Conservation (phyloP, 148 eudicot genomes). For the Limonium bicolor region DNA sequence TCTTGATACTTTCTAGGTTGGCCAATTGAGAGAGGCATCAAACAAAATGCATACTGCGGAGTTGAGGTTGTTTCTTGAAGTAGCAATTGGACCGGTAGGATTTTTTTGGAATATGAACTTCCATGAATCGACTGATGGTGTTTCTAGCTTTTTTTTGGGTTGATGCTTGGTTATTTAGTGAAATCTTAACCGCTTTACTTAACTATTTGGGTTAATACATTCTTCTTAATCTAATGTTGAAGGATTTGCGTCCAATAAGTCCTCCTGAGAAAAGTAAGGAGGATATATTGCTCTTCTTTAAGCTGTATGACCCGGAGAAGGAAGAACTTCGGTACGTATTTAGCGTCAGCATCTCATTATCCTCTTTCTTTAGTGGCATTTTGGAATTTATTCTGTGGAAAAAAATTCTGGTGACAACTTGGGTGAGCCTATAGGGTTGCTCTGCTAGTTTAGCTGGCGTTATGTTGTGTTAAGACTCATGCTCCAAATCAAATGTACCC, state of each 20-base stretch:
- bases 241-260: constrained; percentile 59
- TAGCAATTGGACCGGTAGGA: constrained; percentile 63
- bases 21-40: constrained; percentile 68
- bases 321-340: constrained; percentile 68
- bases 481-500: too few species aligned
- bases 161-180: too few species aligned
- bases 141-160: too few species aligned
- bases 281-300: constrained; percentile 87
- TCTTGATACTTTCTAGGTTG: constrained; percentile 40
- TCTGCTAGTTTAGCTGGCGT: too few species aligned
- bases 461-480: too few species aligned
- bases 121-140: too few species aligned
- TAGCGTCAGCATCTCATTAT: neutral
- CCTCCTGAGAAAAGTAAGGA: constrained; percentile 72
- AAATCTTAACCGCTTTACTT: too few species aligned
- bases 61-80: constrained; percentile 74
- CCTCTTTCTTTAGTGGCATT: too few species aligned
- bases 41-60: constrained; percentile 68
- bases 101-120: neutral
- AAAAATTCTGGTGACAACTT: neutral
- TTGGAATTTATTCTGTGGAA: constrained; percentile 1
- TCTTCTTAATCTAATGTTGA: constrained; percentile 5
- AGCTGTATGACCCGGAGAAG: constrained; percentile 76
- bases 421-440: too few species aligned
- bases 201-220: neutral